phyloP scores from a whole-genome alignment of 2,329 filamentous ascomycete species.

The Fusarium tanahbumbuense region DNA sequence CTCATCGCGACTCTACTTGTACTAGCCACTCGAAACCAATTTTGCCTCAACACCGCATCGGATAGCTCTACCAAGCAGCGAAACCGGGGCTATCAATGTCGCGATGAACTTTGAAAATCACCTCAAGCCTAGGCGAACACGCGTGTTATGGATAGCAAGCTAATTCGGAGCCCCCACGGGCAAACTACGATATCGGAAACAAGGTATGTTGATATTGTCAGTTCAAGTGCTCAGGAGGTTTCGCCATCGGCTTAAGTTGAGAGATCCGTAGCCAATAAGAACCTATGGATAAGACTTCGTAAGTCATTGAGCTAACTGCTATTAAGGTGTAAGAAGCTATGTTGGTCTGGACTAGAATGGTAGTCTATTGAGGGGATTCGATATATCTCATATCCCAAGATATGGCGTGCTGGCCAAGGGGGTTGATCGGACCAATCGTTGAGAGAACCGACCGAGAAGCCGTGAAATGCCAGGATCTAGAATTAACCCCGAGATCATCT shows the following conservation, averaged over 20 bases:
- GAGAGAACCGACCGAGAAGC: constrained; percentile 38
- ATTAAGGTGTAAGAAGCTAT: background rate
- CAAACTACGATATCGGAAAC: background rate
- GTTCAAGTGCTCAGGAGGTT: background rate
- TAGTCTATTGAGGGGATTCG: constrained; percentile 19
- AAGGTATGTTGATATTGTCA: background rate
- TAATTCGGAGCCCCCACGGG: constrained; percentile 1
- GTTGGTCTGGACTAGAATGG: constrained; percentile 19
- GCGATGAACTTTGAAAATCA: constrained; percentile 42
- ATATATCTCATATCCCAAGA: constrained; percentile 21
- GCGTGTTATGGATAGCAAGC: background rate
- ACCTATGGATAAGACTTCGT: constrained; percentile 30
- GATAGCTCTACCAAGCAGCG: background rate
- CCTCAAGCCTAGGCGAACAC: constrained; percentile 34
- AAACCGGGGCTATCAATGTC: constrained; percentile 37
- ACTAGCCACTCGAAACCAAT: background rate
- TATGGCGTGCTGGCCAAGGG: constrained; percentile 39
- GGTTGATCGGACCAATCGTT: constrained; percentile 36
- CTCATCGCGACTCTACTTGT: background rate
- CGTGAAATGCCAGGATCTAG: constrained; percentile 4
- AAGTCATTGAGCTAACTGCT: background rate
- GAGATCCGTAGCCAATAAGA: constrained; percentile 25
- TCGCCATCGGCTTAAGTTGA: background rate
- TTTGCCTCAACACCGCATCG: background rate
- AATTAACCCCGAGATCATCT: background rate